Evolutionary conservation across 2,329 filamentous ascomycete species (phyloP).

Genomic region (Hortaea werneckii): DNA sequence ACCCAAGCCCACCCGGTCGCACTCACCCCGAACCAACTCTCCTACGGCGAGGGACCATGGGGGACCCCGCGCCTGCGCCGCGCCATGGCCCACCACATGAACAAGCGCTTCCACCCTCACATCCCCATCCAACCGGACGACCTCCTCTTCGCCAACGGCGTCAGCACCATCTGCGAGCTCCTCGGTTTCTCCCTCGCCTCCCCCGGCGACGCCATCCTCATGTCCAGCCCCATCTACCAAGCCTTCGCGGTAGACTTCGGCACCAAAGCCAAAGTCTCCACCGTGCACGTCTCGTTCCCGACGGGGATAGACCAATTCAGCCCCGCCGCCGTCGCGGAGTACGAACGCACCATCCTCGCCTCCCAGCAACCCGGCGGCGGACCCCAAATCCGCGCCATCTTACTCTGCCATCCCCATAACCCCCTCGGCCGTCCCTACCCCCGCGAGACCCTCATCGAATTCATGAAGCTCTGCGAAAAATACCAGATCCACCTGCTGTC

Average conservation of each 20-base stretch:
- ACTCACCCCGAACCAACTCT: background rate
- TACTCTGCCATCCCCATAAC: slow-evolving; percentile 31
- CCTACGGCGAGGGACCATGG: slow-evolving; percentile 31
- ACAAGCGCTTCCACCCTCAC: slow-evolving; percentile 30
- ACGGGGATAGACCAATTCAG: too few relatives aligned
- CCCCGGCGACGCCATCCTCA: slow-evolving; percentile 37
- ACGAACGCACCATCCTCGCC: too few relatives aligned
- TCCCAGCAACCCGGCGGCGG: too few relatives aligned
- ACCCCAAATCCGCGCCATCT: too few relatives aligned
- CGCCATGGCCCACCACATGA: slow-evolving; percentile 34
- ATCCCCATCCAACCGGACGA: slow-evolving; percentile 26
- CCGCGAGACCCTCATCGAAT: slow-evolving; percentile 11
- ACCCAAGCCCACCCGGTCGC: too few relatives aligned
- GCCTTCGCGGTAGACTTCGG: slow-evolving; percentile 41
- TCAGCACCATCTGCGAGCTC: slow-evolving; percentile 34
- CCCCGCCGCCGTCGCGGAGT: too few relatives aligned
- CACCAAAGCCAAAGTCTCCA: slow-evolving; percentile 30
- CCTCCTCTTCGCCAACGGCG: slow-evolving; percentile 32
- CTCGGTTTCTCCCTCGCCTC: slow-evolving; percentile 35
- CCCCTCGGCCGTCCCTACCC: slow-evolving; percentile 28
- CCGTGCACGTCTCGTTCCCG: slow-evolving; percentile 30
- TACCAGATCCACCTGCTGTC: slow-evolving; percentile 24
- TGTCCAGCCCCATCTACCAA: slow-evolving; percentile 38
- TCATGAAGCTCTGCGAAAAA: slow-evolving; percentile 22
- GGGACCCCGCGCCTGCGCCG: slow-evolving; percentile 30